These are phyloP conservation scores for Dactylellina leptospora DNA, from an alignment of 2,329 filamentous ascomycete genomes.

Conservation along the genomic window DNA sequence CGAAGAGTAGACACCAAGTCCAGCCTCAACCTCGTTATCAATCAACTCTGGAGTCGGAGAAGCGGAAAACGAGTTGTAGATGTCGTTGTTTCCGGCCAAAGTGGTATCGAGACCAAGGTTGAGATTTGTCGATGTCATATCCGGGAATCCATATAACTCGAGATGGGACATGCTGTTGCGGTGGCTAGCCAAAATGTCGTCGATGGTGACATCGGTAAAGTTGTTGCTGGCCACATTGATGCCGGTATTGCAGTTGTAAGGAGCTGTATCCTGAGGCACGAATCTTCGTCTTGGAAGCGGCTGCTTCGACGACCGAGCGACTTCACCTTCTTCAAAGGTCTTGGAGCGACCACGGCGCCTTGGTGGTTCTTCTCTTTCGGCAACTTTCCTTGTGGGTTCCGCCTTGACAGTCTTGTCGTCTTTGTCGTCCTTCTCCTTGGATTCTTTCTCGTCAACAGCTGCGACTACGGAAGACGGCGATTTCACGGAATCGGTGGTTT, in stretches of 20 bases:
- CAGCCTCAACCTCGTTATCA: constrained; percentile 43
- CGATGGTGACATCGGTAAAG: constrained; percentile 36
- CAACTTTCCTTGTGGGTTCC: neutral
- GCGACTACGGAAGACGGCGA: constrained; percentile 42
- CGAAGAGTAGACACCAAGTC: constrained; percentile 50
- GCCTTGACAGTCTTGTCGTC: constrained; percentile 44
- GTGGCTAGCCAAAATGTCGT: constrained; percentile 45
- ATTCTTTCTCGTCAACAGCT: constrained; percentile 44
- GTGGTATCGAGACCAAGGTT: constrained; percentile 46
- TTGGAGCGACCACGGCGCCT: constrained; percentile 38
- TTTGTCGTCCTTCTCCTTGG: constrained; percentile 34
- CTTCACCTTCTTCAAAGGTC: constrained; percentile 50
- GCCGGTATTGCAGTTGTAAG: constrained; percentile 38
- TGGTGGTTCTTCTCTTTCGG: constrained; percentile 18
- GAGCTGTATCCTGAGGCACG: constrained; percentile 35
- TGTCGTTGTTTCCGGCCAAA: constrained; percentile 32
- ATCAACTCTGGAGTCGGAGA: constrained; percentile 50
- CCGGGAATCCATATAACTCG: constrained; percentile 49
- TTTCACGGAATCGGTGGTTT: constrained; percentile 41
- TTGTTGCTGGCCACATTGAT: constrained; percentile 33
- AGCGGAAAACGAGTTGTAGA: constrained; percentile 48
- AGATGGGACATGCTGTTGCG: constrained; percentile 49
- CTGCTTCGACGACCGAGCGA: constrained; percentile 41
- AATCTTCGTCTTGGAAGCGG: constrained; percentile 35
- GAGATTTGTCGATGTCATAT: constrained; percentile 31